These are phyloP conservation scores for Phytophthora pistaciae DNA, from an alignment of 352 stramenopile genomes.

Conservation along the genomic window DNA sequence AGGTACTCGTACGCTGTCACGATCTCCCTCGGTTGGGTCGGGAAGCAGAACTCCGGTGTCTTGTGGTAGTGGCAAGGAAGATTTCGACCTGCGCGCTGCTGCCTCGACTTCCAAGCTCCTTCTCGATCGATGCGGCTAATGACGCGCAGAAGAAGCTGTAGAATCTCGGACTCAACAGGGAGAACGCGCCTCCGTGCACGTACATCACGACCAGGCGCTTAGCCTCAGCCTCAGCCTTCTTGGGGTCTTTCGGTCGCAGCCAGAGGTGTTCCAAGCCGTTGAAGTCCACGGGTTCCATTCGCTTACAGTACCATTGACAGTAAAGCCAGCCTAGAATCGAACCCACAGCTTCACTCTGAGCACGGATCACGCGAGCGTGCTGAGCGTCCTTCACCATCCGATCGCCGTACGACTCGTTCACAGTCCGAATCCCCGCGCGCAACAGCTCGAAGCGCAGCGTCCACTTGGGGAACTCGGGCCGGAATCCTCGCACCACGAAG, in stretches of 20 bases:
- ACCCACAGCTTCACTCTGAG: slow-evolving; percentile 31
- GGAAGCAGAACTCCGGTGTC: slow-evolving; percentile 46
- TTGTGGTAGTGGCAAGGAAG: slow-evolving; percentile 61
- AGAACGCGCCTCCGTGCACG: slow-evolving; percentile 54
- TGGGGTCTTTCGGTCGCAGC: slow-evolving; percentile 14
- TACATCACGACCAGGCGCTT: slow-evolving; percentile 43
- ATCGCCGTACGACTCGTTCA: slow-evolving; percentile 34
- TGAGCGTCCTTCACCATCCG: slow-evolving; percentile 25
- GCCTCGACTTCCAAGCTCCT: slow-evolving; percentile 23
- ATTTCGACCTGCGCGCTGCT: slow-evolving; percentile 38
- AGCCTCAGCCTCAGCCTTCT: neutral
- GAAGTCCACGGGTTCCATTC: slow-evolving; percentile 22
- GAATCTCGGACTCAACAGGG: slow-evolving; percentile 44
- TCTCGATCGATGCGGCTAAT: slow-evolving; percentile 23
- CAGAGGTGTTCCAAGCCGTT: slow-evolving; percentile 46
- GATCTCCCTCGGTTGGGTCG: slow-evolving; percentile 38
- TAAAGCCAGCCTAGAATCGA: slow-evolving; percentile 31
- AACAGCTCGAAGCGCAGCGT: slow-evolving; percentile 52
- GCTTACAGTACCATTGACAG: slow-evolving; percentile 17
- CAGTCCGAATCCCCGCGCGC: slow-evolving; percentile 20
- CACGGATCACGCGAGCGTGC: slow-evolving; percentile 32
- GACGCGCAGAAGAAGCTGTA: slow-evolving; percentile 46
- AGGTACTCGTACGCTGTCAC: slow-evolving; percentile 45
- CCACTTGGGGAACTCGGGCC: slow-evolving; percentile 47
- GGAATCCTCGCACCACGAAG: slow-evolving; percentile 35